Evolutionary conservation across 2,329 filamentous ascomycete species (phyloP), one percentile per base, ranked within the genome.

Genomic region (Cryphonectria carpinicola): DNA sequence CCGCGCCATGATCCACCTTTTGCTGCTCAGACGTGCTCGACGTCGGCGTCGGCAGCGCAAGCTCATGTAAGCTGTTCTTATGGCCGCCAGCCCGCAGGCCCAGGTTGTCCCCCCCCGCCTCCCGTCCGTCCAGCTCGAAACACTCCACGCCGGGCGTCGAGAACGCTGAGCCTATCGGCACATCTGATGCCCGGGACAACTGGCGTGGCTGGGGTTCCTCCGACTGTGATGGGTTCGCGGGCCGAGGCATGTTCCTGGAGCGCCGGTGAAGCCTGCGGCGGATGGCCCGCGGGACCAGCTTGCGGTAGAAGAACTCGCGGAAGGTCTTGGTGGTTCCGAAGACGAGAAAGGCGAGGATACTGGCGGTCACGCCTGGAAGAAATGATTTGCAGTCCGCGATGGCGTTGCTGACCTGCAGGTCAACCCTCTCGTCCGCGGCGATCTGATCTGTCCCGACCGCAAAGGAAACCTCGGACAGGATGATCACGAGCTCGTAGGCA

Each of bases 281-380:
- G 62, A 74, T 72, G 32, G 69, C 22, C 52, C 62, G 72, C 14
- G 76, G 75, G 4, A 75, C 72, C 41, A 77, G 73, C 6, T 74
- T 76, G 13, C 35, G 25, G 68, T 72, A 76, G 71, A 77, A 76
- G 70, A 78, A 75, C 13, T 78, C 73, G 28, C 78, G 70, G 67
- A 79, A 82, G 6, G 77, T 78, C 69, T 79, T 79, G 1, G 81
- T 82, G 1, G 82, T 84, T 11, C 82, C 82, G 70, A 84, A 83
- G 3, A 84, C 79, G 58, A 82, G 68, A 54, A 83, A 84, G 4
- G 75, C 74, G 4, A 82, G 74, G 2, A 82, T 72, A 25, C 78
- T 78, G 7, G 79, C 78, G 13, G 81, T 77, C 0, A 81, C 80
- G 22, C 81, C 82, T 3, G 82, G 82, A 1, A 81, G 68, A 68